phyloP scores from a whole-genome alignment of 345 rosid genomes.

The Acer campestre region DNA sequence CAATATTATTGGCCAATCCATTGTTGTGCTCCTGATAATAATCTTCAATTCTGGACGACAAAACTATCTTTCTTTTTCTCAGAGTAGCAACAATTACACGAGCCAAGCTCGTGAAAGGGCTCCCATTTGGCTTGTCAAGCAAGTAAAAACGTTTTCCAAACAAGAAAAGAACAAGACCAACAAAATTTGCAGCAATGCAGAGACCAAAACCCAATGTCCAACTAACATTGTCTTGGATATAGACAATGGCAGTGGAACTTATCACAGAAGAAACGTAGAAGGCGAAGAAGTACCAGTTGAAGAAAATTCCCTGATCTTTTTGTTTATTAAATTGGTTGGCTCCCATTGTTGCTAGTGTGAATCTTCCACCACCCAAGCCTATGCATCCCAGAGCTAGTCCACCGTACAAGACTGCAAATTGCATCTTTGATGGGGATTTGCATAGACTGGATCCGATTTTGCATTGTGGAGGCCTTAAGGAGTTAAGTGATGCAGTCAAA shows the following conservation, averaged over 20 bases:
- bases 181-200: slow-evolving; percentile 16
- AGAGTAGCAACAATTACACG: slow-evolving; percentile 26
- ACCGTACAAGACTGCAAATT: slow-evolving; percentile 20
- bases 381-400: slow-evolving; percentile 23
- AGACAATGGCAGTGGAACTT: slow-evolving; percentile 23
- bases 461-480: slow-evolving; percentile 26
- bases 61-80: slow-evolving; percentile 16
- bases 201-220: slow-evolving; percentile 30
- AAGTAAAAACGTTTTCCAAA: slow-evolving; percentile 18
- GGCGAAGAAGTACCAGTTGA: slow-evolving; percentile 31
- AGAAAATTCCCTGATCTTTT: slow-evolving; percentile 16
- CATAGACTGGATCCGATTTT: slow-evolving; percentile 6
- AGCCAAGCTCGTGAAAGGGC: slow-evolving; percentile 27
- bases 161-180: slow-evolving; percentile 16
- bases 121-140: slow-evolving; percentile 23
- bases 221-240: slow-evolving; percentile 27
- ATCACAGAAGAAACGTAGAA: slow-evolving; percentile 5
- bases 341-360: slow-evolving; percentile 23
- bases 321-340: slow-evolving; percentile 26
- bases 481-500: slow-evolving; percentile 20
- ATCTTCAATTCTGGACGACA: slow-evolving; percentile 5
- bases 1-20: not conserved
- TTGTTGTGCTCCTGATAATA: slow-evolving; percentile 8
- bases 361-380: slow-evolving; percentile 22
- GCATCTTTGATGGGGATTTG: slow-evolving; percentile 18